These are phyloP conservation scores for Coniferiporia weirii DNA, from an alignment of 1,284 basidiomycete genomes.

Conservation along the genomic window DNA sequence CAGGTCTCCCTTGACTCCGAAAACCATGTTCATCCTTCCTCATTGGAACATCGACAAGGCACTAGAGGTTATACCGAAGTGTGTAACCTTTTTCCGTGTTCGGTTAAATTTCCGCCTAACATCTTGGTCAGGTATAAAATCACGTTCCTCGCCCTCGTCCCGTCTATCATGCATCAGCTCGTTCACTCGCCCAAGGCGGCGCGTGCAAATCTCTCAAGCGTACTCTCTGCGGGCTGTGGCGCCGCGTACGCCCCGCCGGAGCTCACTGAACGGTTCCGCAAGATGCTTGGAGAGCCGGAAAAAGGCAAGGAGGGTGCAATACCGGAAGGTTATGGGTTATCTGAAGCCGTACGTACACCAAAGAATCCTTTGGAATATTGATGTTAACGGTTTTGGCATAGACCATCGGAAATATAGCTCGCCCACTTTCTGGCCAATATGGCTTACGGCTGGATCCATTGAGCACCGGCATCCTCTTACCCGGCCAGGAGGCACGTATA, in stretches of 20 bases:
- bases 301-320: constrained; percentile 45
- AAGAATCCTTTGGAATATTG: no score
- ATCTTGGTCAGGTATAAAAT: constrained; percentile 42
- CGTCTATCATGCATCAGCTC: constrained; percentile 62
- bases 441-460: constrained; percentile 39
- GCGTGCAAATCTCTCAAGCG: constrained; percentile 49
- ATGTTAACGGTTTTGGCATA: constrained; percentile 24
- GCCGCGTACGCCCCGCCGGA: constrained; percentile 64
- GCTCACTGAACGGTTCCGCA: constrained; percentile 35
- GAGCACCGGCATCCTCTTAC: constrained; percentile 52
- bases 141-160: constrained; percentile 48
- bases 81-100: background rate
- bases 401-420: constrained; percentile 50
- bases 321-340: constrained; percentile 66
- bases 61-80: constrained; percentile 42
- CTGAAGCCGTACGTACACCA: constrained; percentile 54
- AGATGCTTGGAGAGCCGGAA: constrained; percentile 47
- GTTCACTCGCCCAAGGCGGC: constrained; percentile 47
- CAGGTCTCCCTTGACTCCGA: constrained; percentile 36
- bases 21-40: constrained; percentile 49
- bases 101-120: background rate
- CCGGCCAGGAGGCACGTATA: constrained; percentile 59
- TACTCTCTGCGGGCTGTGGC: constrained; percentile 44
- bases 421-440: constrained; percentile 43
- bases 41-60: constrained; percentile 52